Conservation (phyloP, 2,329 filamentous ascomycete genomes). For the Fusarium pseudocircinatum region DNA sequence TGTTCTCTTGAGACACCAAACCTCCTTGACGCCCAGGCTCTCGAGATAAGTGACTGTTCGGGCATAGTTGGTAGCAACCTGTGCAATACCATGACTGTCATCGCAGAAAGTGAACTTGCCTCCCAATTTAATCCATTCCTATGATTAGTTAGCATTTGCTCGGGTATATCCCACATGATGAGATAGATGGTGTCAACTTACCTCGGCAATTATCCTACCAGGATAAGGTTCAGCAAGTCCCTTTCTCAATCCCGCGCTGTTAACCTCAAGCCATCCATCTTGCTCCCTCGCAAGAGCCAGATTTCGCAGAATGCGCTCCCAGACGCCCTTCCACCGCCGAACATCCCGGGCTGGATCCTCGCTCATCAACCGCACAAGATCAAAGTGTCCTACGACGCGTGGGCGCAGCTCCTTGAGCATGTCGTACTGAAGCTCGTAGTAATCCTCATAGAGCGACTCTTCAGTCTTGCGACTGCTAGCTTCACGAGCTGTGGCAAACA, state of each 20-base stretch:
- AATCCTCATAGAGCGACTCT: slow-evolving; percentile 79
- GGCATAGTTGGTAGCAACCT: slow-evolving; percentile 86
- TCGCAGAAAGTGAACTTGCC: slow-evolving; percentile 92
- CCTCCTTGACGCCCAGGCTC: slow-evolving; percentile 68
- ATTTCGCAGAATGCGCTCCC: slow-evolving; percentile 79
- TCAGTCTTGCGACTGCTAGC: slow-evolving; percentile 61
- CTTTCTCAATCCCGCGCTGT: slow-evolving; percentile 87
- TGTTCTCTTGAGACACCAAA: slow-evolving; percentile 65
- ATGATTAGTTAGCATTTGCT: slow-evolving; percentile 3
- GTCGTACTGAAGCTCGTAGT: slow-evolving; percentile 86
- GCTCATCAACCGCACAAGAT: slow-evolving; percentile 85
- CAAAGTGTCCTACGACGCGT: slow-evolving; percentile 90
- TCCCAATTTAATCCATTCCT: slow-evolving; percentile 77
- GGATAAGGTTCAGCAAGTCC: slow-evolving; percentile 93
- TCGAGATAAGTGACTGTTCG: slow-evolving; percentile 76
- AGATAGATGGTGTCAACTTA: slow-evolving; percentile 49
- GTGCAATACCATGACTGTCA: slow-evolving; percentile 89
- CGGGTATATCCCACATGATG: background rate
- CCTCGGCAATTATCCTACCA: slow-evolving; percentile 78
- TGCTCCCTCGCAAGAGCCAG: slow-evolving; percentile 75
- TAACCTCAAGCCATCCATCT: slow-evolving; percentile 88
- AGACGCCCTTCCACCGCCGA: slow-evolving; percentile 69
- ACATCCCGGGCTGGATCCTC: slow-evolving; percentile 72
- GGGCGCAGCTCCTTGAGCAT: slow-evolving; percentile 81
- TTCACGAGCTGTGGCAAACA: slow-evolving; percentile 65